Evolutionary conservation across 345 rosid species (phyloP).

Genomic region (Salix brachista): DNA sequence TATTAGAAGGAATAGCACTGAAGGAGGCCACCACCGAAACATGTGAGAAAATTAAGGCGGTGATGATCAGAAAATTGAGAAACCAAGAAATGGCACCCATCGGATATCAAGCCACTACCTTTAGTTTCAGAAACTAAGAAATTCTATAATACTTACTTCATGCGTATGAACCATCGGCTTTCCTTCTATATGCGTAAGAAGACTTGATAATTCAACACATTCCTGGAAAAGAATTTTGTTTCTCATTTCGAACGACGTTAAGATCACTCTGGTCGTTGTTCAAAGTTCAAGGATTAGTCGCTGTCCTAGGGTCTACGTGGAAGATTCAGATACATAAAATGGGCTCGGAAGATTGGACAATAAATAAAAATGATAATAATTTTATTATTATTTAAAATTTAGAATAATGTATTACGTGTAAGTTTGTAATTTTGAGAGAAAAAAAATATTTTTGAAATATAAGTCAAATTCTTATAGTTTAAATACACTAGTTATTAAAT

Average conservation of each 20-base stretch:
- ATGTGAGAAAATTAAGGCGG: not conserved
- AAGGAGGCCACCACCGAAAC: not conserved
- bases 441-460: no score
- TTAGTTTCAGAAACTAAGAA: not conserved
- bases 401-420: no score
- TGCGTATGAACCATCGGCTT: not conserved
- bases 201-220: not conserved
- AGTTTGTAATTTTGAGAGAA: no score
- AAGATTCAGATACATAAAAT: not conserved
- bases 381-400: no score
- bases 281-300: not conserved
- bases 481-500: no score
- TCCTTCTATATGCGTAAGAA: no score
- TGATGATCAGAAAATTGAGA: not conserved
- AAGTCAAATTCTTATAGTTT: no score
- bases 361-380: no score
- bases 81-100: not conserved
- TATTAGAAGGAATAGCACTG: not conserved
- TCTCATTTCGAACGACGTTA: not conserved
- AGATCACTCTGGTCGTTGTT: not conserved
- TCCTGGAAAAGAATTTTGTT: not conserved
- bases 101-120: not conserved
- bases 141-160: not conserved
- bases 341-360: not conserved
- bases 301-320: not conserved